These are phyloP conservation scores for Hypericum perforatum DNA, from an alignment of 345 rosid genomes.

Conservation along the genomic window DNA sequence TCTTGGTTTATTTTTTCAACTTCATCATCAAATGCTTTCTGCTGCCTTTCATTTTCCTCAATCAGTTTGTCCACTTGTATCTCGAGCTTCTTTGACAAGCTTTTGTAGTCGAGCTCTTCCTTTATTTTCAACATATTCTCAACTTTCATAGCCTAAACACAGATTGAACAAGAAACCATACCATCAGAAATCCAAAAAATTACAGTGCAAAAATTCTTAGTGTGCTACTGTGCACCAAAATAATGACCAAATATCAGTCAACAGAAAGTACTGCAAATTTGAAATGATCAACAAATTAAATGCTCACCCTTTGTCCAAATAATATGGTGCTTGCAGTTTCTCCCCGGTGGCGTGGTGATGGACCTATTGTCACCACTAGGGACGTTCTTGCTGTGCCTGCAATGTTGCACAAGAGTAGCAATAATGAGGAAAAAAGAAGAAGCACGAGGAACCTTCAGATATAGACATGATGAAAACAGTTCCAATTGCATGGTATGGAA, in stretches of 20 bases:
- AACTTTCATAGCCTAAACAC: slow-evolving; percentile 25
- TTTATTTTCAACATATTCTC: slow-evolving; percentile 30
- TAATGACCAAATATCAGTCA: no score
- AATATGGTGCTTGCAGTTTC: slow-evolving; percentile 30
- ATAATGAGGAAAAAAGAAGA: no score
- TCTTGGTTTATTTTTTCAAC: slow-evolving; percentile 25
- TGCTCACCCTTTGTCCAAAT: slow-evolving; percentile 27
- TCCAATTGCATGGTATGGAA: no score
- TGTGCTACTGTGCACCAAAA: no score
- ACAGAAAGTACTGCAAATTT: no score
- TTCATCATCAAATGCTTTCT: slow-evolving; percentile 23
- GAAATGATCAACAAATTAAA: no score
- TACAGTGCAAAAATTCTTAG: no score
- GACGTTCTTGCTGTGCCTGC: slow-evolving; percentile 31
- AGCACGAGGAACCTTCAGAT: no score
- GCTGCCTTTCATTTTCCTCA: slow-evolving; percentile 25
- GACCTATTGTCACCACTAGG: slow-evolving; percentile 25
- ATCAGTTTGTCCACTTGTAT: slow-evolving; percentile 30
- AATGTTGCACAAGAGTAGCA: background rate
- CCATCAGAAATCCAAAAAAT: no score
- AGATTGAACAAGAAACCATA: background rate
- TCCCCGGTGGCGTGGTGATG: slow-evolving; percentile 28
- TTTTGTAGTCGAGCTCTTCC: slow-evolving; percentile 29
- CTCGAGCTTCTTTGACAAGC: slow-evolving; percentile 26
- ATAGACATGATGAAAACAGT: no score